A percentile compares a stretch with the other conserved stretches of the same genome.
phyloP scores from a whole-genome alignment of 2,329 filamentous ascomycete genomes.

The Sarocladium strictum region DNA sequence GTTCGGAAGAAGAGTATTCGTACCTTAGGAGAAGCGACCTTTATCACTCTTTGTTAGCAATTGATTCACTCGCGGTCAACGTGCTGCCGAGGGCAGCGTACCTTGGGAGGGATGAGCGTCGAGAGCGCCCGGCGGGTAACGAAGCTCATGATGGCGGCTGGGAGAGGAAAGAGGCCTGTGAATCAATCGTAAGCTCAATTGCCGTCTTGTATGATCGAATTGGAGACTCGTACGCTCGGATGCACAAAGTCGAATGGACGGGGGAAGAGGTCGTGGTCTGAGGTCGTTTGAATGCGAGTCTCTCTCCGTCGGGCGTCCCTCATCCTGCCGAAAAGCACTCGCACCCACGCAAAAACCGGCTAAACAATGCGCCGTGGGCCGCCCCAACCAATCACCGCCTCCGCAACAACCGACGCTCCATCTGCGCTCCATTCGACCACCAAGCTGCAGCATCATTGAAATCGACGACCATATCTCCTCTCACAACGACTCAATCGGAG shows the following conservation, averaged over 20 bases:
- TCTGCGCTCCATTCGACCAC: slow-evolving; percentile 6
- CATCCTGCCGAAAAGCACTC: slow-evolving; percentile 42
- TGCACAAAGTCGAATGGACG: slow-evolving; percentile 7
- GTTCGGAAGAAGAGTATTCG: slow-evolving; percentile 28
- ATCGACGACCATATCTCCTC: background rate
- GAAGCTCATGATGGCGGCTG: slow-evolving; percentile 76
- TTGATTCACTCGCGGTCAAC: background rate
- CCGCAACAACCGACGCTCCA: slow-evolving; percentile 1
- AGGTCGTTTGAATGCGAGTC: slow-evolving; percentile 12
- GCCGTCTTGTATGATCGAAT: background rate
- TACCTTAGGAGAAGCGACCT: slow-evolving; percentile 84
- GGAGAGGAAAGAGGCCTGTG: slow-evolving; percentile 18
- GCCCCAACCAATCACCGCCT: slow-evolving; percentile 34
- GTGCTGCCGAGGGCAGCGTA: slow-evolving; percentile 36
- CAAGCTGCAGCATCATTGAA: slow-evolving; percentile 3
- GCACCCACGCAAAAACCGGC: slow-evolving; percentile 25
- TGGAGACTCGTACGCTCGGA: slow-evolving; percentile 3
- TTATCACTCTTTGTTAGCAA: slow-evolving; percentile 31
- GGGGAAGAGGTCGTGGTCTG: slow-evolving; percentile 3
- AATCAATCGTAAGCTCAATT: background rate
- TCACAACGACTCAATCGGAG: slow-evolving; percentile 21
- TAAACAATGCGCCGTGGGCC: slow-evolving; percentile 36
- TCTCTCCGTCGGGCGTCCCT: slow-evolving; percentile 23
- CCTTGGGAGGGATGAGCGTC: slow-evolving; percentile 99
- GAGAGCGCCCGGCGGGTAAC: slow-evolving; percentile 86